Percentiles rank a stretch among this genome's conserved stretches.
These are phyloP conservation scores for Fusarium lateritium DNA, from an alignment of 2,329 filamentous ascomycete species.

Conservation along the genomic window DNA sequence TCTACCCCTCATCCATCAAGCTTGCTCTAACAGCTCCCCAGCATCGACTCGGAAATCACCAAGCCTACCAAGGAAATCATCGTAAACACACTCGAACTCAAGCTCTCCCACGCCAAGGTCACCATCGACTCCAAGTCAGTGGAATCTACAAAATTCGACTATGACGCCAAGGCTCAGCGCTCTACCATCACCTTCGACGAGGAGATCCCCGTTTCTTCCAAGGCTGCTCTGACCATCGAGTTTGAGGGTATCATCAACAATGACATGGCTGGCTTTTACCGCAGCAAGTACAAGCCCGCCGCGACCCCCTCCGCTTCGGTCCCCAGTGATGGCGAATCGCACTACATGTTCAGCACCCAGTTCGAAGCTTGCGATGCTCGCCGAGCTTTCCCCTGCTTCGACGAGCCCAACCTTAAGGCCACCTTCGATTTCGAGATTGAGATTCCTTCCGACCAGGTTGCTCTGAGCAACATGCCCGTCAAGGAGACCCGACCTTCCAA, in stretches of 20 bases:
- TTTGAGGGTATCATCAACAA: conserved; percentile 90
- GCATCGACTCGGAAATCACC: conserved; percentile 81
- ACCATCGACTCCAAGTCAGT: conserved; percentile 68
- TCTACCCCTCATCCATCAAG: conserved; percentile 24
- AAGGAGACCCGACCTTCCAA: conserved; percentile 74
- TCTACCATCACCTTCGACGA: conserved; percentile 83
- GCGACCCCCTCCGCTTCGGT: conserved; percentile 81
- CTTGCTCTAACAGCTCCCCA: conserved; percentile 51
- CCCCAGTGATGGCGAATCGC: conserved; percentile 77
- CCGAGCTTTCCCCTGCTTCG: conserved; percentile 96
- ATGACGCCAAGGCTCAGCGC: conserved; percentile 88
- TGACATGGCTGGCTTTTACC: conserved; percentile 93
- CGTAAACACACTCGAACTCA: conserved; percentile 88
- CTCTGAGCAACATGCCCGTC: conserved; percentile 95
- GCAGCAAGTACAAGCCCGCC: conserved; percentile 91
- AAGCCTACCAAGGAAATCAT: conserved; percentile 82
- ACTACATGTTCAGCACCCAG: conserved; percentile 92
- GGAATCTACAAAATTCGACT: conserved; percentile 78
- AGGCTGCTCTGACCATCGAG: conserved; percentile 76
- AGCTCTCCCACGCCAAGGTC: conserved; percentile 77
- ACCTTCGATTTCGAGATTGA: conserved; percentile 96
- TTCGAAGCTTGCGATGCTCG: conserved; percentile 98
- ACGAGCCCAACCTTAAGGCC: conserved; percentile 97
- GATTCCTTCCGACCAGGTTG: conserved; percentile 88
- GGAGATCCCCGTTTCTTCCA: conserved; percentile 76